Evolutionary conservation across 2,329 filamentous ascomycete genomes (phyloP), one percentile per base, ranked within the genome.

Genomic region (Colletotrichum sp.): DNA sequence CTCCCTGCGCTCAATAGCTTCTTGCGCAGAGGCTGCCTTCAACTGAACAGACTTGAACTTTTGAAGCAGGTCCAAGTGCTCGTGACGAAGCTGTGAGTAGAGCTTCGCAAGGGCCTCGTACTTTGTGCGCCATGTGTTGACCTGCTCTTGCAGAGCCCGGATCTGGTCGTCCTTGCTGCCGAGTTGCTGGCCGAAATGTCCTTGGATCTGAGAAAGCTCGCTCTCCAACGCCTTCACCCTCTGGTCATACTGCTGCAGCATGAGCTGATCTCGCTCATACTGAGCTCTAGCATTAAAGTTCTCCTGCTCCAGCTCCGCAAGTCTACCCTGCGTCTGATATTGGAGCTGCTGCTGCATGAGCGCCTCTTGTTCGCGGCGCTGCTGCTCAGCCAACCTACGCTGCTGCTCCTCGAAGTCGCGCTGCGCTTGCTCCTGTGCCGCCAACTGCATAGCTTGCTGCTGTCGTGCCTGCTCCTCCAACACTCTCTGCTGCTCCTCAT

Each of bases 331-430:
- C 0, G 96, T 98, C 82, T 98, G 96, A 86, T 96, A 95, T 80
- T 96, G 93, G 76, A 95, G 94, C 82, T 99, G 97, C 78, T 98
- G 95, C 28, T 93, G 91, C 82, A 97, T 88, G 36, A 99, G 89
- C 61, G 97, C 95, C 83, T 98, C 96, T 80, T 98, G 96, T 70
- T 98, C 96, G 76, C 96, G 87, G 77, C 95, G 92, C 84, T 98
- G 96, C 84, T 98, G 96, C 83, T 99, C 96, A 32, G 94, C 93
- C 79, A 98, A 91, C 69, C 92, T 88, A 74, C 96, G 91, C 83
- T 98, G 97, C 83, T 98, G 96, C 81, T 98, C 96, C 82, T 98
- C 97, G 80, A 98, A 99, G n/a, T 98, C 95, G 48, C 92, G 91
- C 84, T 98, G 96, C 1, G 96, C 95, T 82, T 97, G 95, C 78